Conservation (phyloP, 352 stramenopile species). For the Peronospora farinosa region DNA sequence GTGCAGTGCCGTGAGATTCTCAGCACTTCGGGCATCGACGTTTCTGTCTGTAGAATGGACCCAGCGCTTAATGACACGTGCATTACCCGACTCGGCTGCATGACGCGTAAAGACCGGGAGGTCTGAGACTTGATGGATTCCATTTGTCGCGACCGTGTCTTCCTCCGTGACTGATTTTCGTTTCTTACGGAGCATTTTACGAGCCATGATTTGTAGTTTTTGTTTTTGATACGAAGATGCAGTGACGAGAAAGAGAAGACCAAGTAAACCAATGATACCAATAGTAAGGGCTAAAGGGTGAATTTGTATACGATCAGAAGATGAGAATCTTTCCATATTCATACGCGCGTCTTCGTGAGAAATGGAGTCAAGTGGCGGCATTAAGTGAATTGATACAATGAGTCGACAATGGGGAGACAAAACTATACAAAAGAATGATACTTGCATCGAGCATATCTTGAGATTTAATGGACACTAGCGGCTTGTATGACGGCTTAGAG, state of each 20-base stretch:
- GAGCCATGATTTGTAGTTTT: constrained; percentile 71
- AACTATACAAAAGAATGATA: constrained; percentile 1
- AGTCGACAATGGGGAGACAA: constrained; percentile 12
- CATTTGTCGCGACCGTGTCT: constrained; percentile 16
- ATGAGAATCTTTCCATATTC: constrained; percentile 18
- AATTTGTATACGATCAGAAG: constrained; percentile 26
- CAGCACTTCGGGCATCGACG: constrained; percentile 55
- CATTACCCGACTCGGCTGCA: constrained; percentile 68
- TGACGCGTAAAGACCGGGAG: constrained; percentile 60
- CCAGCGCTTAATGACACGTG: constrained; percentile 77
- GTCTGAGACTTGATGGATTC: constrained; percentile 25
- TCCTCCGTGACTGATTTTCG: constrained; percentile 38
- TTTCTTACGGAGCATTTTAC: constrained; percentile 71
- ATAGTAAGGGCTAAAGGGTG: constrained; percentile 66
- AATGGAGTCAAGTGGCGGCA: constrained; percentile 3
- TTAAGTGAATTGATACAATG: background rate
- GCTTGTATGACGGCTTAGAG: constrained; percentile 55
- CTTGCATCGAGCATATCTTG: background rate
- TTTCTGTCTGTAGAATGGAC: constrained; percentile 61
- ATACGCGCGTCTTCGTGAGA: constrained; percentile 27
- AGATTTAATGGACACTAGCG: background rate
- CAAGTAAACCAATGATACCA: constrained; percentile 50
- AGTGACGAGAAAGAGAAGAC: constrained; percentile 56
- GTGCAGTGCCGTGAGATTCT: constrained; percentile 79
- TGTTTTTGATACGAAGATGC: constrained; percentile 77